Percentiles rank a stretch among this genome's conserved stretches.
These are phyloP conservation scores for Zymoseptoria brevis DNA, from an alignment of 2,329 filamentous ascomycete species.

Conservation along the genomic window DNA sequence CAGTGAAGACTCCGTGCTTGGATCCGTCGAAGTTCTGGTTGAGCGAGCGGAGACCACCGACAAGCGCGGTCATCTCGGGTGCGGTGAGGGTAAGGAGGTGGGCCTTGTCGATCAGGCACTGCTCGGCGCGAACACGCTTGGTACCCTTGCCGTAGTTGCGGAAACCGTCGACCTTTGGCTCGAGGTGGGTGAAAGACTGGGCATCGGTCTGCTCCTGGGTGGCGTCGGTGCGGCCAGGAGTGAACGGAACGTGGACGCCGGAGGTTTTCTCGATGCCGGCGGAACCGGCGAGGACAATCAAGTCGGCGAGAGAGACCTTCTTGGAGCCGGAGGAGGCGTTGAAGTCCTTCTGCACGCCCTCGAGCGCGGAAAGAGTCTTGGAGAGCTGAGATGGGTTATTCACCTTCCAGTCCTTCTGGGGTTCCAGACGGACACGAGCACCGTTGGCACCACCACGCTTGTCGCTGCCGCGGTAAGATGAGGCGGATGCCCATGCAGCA, in stretches of 20 bases:
- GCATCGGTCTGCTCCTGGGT: conserved; percentile 64
- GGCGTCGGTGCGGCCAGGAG: conserved; percentile 64
- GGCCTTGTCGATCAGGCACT: conserved; percentile 64
- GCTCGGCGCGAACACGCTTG: conserved; percentile 55
- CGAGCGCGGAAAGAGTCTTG: conserved; percentile 54
- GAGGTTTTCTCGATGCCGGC: conserved; percentile 68
- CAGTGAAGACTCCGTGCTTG: conserved; percentile 59
- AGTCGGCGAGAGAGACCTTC: conserved; percentile 69
- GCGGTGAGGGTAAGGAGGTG: conserved; percentile 62
- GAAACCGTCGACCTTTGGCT: conserved; percentile 68
- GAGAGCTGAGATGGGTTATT: conserved; percentile 64
- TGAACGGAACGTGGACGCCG: conserved; percentile 59
- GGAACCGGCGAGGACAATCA: conserved; percentile 66
- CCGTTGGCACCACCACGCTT: conserved; percentile 80
- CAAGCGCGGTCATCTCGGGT: conserved; percentile 61
- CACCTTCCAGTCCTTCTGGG: conserved; percentile 63
- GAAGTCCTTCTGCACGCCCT: conserved; percentile 59
- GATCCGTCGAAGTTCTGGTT: conserved; percentile 66
- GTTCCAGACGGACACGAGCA: conserved; percentile 65
- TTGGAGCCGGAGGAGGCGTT: conserved; percentile 51
- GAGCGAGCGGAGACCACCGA: conserved; percentile 64
- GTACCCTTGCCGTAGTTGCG: conserved; percentile 65
- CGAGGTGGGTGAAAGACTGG: conserved; percentile 55
- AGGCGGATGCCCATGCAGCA: conserved; percentile 61
- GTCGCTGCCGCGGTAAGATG: conserved; percentile 66